Base-by-base conservation (phyloP, 495 filamentous ascomycete genomes). In the Aspergillus cristatus region DNA sequence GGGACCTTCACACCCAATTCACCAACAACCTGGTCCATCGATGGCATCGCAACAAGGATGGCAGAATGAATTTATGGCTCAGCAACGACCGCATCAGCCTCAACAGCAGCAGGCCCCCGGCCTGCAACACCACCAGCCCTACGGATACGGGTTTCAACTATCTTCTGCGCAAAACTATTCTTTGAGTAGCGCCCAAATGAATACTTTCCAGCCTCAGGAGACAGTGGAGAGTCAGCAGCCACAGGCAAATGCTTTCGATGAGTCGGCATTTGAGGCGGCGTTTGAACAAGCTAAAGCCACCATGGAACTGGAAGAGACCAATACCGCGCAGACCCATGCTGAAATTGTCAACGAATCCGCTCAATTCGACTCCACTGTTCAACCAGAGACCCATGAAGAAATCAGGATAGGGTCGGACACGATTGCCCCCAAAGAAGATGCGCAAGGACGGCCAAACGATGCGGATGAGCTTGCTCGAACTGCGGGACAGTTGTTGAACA, bases 401-500 rank as follows among this genome's bases (percentile, higher is more conserved):
- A 55, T 62, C 32, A 57, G 55, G 30, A 67, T 77, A 16, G 75
- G 72, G 34, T 70, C 71, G n/a, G 73, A 80, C 28, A 57, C 47
- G 14, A 72, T 74, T 31, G 41, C 41, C 17, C 54, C 62, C 5
- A 54, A 65, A 16, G 40, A 57, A 26, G 47, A 62, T 14, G 29
- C 43, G 4, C 42, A 49, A 38, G 36, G 45, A 17, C 41, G 36
- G 16, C 29, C 35, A 6, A 49, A 58, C 14, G 76, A 84, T 41
- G 67, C 69, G 5, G 80, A 87, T 47, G 84, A 78, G 25, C 67
- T 89, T 18, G 78, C 82, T 13, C 63, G 67, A 25, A 86, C 84
- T 3, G 85, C 85, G 6, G 82, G 75, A 14, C 63, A 78, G 32
- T 62, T 91, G 3, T 65, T 91, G 3, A 72, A 84, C n/a, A 79